These are phyloP conservation scores for Durotheca rogersii DNA, from an alignment of 495 filamentous ascomycete genomes.

Conservation along the genomic window DNA sequence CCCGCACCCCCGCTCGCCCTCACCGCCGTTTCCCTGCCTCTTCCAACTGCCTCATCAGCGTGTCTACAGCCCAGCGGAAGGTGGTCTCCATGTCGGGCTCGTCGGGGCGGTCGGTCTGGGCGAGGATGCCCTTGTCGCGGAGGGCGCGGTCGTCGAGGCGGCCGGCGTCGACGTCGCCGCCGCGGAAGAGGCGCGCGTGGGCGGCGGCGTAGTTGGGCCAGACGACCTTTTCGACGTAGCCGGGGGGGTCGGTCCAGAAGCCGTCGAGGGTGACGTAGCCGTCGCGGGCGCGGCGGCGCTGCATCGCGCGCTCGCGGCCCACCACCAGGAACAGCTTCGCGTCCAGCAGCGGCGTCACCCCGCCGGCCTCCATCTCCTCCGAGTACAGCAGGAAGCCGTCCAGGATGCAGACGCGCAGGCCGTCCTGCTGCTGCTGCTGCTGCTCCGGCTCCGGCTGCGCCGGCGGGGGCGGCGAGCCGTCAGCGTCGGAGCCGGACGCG, in stretches of 20 bases:
- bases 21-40: conserved; percentile 11
- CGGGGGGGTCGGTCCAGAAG: conserved; percentile 92
- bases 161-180: conserved; percentile 58
- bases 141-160: conserved; percentile 47
- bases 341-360: conserved; percentile 62
- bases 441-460: too few species aligned
- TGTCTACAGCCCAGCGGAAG: conserved; percentile 56
- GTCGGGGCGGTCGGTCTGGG: conserved; percentile 27
- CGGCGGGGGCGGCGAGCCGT: too few species aligned
- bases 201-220: conserved; percentile 88
- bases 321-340: conserved; percentile 74
- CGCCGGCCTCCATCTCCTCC: conserved; percentile 34
- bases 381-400: conserved; percentile 87
- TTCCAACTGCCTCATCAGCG: conserved; percentile 44
- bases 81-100: conserved; percentile 53
- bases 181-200: conserved; percentile 73
- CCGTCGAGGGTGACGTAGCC: conserved; percentile 89
- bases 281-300: conserved; percentile 66
- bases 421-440: background rate
- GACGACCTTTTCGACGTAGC: conserved; percentile 91
- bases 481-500: too few species aligned
- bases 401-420: conserved; percentile 56
- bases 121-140: conserved; percentile 46
- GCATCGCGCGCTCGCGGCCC: conserved; percentile 58
- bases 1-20: background rate